Conservation (phyloP, 169 alveolate species). For the Besnoitia besnoiti region DNA sequence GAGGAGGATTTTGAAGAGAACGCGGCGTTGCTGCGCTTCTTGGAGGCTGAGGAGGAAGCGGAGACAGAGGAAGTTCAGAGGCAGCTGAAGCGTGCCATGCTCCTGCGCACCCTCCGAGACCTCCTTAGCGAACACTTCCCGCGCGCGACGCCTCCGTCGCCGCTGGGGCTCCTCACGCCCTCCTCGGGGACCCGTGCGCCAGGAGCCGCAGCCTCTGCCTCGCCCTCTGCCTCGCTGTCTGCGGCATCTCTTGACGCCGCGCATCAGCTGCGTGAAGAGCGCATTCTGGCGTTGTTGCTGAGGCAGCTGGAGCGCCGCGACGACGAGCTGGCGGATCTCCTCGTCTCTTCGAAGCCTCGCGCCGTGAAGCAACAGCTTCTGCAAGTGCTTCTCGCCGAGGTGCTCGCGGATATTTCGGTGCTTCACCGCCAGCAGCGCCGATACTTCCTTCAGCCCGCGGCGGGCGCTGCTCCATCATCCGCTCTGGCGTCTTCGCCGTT, state of each 20-base stretch:
- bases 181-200: background rate
- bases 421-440: background rate
- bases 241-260: background rate
- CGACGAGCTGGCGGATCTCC: background rate
- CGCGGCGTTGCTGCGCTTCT: background rate
- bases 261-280: background rate
- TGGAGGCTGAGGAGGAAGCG: background rate
- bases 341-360: background rate
- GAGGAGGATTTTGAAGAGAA: background rate
- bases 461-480: background rate
- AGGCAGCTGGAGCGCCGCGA: background rate
- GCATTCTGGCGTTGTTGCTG: background rate
- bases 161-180: background rate
- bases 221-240: background rate
- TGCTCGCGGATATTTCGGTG: background rate
- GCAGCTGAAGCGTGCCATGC: background rate
- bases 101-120: background rate
- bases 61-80: background rate
- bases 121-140: background rate
- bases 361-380: conserved; percentile 49
- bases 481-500: background rate
- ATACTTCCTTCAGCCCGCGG: background rate
- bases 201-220: background rate
- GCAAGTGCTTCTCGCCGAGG: conserved; percentile 43
- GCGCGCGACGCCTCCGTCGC: background rate